Conservation (phyloP, 2,329 filamentous ascomycete species). For the Ampelomyces quisqualis region DNA sequence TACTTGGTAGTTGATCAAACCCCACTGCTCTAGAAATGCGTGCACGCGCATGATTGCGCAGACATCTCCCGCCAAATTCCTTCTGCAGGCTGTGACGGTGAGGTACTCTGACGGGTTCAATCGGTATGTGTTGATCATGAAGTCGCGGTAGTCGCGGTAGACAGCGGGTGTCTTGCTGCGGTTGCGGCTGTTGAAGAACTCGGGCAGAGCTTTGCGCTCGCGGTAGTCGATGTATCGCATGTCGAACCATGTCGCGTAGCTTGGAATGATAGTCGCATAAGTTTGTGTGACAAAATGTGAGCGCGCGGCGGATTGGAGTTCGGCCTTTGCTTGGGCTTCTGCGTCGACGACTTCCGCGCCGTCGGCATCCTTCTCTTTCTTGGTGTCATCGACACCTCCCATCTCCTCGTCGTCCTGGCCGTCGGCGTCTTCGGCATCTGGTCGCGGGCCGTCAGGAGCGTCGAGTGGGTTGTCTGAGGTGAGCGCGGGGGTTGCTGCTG, state of each 20-base stretch:
- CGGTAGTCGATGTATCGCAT: conserved; percentile 90
- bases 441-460: conserved; percentile 63
- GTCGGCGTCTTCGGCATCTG: conserved; percentile 57
- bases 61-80: conserved; percentile 94
- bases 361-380: conserved; percentile 44
- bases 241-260: conserved; percentile 98
- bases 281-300: conserved; percentile 92
- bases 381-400: conserved; percentile 41
- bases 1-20: conserved; percentile 98
- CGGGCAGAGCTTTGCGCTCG: conserved; percentile 90
- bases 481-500: conserved; percentile 58
- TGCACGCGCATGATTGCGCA: conserved; percentile 99
- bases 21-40: conserved; percentile 97
- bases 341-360: conserved; percentile 36
- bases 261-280: conserved; percentile 92
- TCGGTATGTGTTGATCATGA: conserved; percentile 99
- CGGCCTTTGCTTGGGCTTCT: conserved; percentile 71
- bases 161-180: conserved; percentile 96
- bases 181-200: conserved; percentile 98
- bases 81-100: conserved; percentile 91
- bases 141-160: conserved; percentile 98
- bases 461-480: conserved; percentile 67
- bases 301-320: conserved; percentile 80
- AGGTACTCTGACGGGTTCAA: conserved; percentile 94
- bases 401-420: conserved; percentile 73